Conservation (phyloP, 2,329 filamentous ascomycete species). For the Monosporascus sp. region DNA sequence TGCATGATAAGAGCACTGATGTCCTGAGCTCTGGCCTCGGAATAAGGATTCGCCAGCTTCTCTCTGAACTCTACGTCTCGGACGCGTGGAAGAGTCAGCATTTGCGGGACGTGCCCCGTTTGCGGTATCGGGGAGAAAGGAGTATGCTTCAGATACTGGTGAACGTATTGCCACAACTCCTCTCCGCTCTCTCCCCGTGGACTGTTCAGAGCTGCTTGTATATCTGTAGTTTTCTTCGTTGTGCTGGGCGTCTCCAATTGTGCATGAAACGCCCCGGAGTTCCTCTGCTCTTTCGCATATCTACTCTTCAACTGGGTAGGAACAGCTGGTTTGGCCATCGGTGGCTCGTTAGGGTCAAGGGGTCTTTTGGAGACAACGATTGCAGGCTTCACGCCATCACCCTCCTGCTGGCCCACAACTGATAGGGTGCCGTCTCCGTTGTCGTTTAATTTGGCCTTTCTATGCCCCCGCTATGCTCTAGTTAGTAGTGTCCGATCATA, state of each 20-base stretch:
- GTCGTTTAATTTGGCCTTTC: slow-evolving; percentile 29
- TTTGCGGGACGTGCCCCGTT: slow-evolving; percentile 6
- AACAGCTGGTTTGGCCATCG: slow-evolving; percentile 9
- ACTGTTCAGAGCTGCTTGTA: not conserved
- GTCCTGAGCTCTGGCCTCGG: slow-evolving; percentile 8
- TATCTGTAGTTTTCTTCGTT: not conserved
- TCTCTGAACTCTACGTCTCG: slow-evolving; percentile 12
- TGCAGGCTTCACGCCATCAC: not conserved
- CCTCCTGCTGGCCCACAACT: slow-evolving; percentile 12
- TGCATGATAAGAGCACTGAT: slow-evolving; percentile 15
- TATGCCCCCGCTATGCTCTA: slow-evolving; percentile 11
- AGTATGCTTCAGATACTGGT: slow-evolving; percentile 4
- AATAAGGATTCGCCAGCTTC: slow-evolving; percentile 1
- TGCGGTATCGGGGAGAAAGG: slow-evolving; percentile 8
- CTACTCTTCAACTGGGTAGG: not conserved
- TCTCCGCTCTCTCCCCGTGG: not conserved
- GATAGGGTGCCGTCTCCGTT: slow-evolving; percentile 37
- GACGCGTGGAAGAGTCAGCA: slow-evolving; percentile 7
- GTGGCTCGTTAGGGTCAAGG: slow-evolving; percentile 12
- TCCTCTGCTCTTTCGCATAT: not conserved
- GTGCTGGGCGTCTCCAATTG: not conserved
- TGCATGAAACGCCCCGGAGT: not conserved
- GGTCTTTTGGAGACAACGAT: slow-evolving; percentile 20
- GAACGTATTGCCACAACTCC: slow-evolving; percentile 11
- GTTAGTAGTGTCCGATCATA: slow-evolving; percentile 1